phyloP scores from a whole-genome alignment of 306 rosid species.

The Rosa lucieae region DNA sequence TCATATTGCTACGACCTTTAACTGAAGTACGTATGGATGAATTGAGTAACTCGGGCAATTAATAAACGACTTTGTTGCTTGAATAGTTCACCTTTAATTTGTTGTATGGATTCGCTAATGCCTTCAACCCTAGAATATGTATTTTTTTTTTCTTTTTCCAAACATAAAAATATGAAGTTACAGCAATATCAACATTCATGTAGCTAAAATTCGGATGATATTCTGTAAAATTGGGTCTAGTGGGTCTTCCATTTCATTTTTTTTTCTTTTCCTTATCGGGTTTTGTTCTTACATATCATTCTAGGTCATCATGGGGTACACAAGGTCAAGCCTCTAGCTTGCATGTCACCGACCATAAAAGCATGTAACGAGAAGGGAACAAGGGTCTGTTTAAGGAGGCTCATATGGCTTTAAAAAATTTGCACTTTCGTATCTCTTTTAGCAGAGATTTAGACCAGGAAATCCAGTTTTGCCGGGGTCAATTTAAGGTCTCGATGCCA shows the following conservation, averaged over 20 bases:
- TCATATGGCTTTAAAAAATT: background rate
- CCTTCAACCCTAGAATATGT: background rate
- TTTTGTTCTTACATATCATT: constrained; percentile 6
- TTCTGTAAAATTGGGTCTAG: background rate
- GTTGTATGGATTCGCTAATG: background rate
- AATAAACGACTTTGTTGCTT: too few species aligned
- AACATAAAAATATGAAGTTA: background rate
- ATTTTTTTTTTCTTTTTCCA: background rate
- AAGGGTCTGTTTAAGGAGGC: constrained; percentile 27
- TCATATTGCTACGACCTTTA: too few species aligned
- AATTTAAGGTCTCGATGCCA: constrained; percentile 63
- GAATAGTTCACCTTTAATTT: too few species aligned
- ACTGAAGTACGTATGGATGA: too few species aligned
- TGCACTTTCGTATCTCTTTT: background rate
- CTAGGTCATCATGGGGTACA: constrained; percentile 1
- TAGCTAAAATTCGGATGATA: background rate
- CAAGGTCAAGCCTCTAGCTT: background rate
- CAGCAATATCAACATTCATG: background rate
- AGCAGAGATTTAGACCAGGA: too few species aligned
- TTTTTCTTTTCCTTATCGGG: background rate
- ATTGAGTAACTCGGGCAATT: too few species aligned
- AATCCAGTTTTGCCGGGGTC: constrained; percentile 32
- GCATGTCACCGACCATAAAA: constrained; percentile 48
- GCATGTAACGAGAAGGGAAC: constrained; percentile 31
- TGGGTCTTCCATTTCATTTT: background rate